phyloP scores from a whole-genome alignment of 75 land plant species.

The Picea sitchensis region DNA sequence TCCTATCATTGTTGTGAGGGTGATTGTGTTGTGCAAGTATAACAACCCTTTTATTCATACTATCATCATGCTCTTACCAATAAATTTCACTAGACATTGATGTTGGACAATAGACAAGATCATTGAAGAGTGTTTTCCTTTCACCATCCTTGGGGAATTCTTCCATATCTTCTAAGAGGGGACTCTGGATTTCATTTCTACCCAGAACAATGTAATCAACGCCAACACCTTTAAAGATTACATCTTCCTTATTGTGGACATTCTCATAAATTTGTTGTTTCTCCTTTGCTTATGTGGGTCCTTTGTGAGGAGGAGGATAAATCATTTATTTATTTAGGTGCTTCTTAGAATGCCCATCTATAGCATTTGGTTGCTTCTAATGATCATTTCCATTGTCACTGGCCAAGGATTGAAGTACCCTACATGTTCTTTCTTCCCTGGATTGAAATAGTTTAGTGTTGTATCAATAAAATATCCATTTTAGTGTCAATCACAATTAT shows the following conservation, averaged over 20 bases:
- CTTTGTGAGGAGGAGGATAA: conserved; percentile 56
- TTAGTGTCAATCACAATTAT: no score
- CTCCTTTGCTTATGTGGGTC: conserved; percentile 27
- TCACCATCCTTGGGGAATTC: conserved; percentile 84
- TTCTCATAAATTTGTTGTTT: conserved; percentile 27
- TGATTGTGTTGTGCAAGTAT: no score
- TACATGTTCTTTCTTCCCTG: conserved; percentile 24
- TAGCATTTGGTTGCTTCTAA: conserved; percentile 32
- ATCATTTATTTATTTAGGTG: conserved; percentile 40
- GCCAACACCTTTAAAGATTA: conserved; percentile 93
- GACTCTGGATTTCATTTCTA: conserved; percentile 62
- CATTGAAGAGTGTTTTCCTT: conserved; percentile 65
- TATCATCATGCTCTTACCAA: no score
- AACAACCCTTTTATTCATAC: no score
- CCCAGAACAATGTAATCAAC: conserved; percentile 64
- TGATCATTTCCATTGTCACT: conserved; percentile 46
- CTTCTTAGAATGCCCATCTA: conserved; percentile 28
- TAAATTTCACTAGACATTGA: conserved; percentile 2
- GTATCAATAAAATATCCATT: no score
- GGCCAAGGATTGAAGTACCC: conserved; percentile 21
- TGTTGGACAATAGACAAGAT: conserved; percentile 79
- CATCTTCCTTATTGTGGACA: conserved; percentile 66
- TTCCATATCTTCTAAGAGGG: conserved; percentile 95
- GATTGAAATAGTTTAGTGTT: no score
- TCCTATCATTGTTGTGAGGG: no score